These are phyloP conservation scores for Odontarrhena argentea DNA, from an alignment of 345 rosid genomes.

Conservation along the genomic window DNA sequence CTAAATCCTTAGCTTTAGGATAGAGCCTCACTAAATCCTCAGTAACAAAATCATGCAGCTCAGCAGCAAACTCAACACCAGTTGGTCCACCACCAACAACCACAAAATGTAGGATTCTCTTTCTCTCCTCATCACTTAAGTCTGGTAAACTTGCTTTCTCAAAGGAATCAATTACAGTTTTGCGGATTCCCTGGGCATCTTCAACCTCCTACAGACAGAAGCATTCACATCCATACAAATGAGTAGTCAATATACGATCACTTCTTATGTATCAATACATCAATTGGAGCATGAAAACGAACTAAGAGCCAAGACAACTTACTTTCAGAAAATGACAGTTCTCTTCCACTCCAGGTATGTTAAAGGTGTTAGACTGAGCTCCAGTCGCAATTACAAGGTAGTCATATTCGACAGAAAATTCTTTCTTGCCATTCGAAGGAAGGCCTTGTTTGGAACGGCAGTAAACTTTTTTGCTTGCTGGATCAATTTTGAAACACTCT, in stretches of 20 bases:
- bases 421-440: conserved; percentile 58
- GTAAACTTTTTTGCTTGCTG: conserved; percentile 69
- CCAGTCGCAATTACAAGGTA: conserved; percentile 96
- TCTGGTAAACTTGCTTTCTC: conserved; percentile 93
- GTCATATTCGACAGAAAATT: conserved; percentile 81
- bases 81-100: conserved; percentile 99
- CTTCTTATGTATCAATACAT: not conserved
- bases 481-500: conserved; percentile 88
- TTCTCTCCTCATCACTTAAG: conserved; percentile 82
- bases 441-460: conserved; percentile 60
- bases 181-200: conserved; percentile 92
- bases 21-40: conserved; percentile 85
- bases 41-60: conserved; percentile 85
- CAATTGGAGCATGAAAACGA: not conserved
- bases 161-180: conserved; percentile 75
- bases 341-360: conserved; percentile 92
- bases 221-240: conserved; percentile 3
- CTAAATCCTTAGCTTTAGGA: conserved; percentile 64
- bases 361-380: conserved; percentile 90
- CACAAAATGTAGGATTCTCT: conserved; percentile 90
- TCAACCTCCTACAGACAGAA: conserved; percentile 76
- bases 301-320: conserved; percentile 22
- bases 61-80: conserved; percentile 99
- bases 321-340: conserved; percentile 95
- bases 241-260: conserved; percentile 17